Evolutionary conservation across 768 basidiomycete genomes (phyloP), one percentile per base, ranked within the genome.

Genomic region (Leccinum aurantiacum): DNA sequence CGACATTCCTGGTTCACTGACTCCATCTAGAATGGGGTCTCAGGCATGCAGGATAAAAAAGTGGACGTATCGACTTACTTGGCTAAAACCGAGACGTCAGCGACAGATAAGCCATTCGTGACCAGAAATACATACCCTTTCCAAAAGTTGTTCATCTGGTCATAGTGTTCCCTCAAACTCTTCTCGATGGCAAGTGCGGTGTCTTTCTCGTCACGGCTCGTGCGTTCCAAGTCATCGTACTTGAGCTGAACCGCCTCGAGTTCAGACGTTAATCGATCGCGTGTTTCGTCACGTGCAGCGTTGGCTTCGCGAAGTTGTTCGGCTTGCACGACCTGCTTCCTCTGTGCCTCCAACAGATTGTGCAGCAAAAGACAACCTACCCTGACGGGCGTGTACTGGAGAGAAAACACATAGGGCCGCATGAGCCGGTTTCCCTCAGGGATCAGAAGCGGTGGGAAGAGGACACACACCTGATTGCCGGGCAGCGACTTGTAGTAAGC

Each of bases 141-240:
- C 75, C 76, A 76, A 58, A 73, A 80, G 27, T 68, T 72, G 33
- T 80, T 78, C 61, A 84, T 77, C 41, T 78, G 72, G 53, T 75
- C 75, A 54, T 79, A 81, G 64, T 83, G 83, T 31, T 83, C 80
- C 61, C 82, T 78, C 62, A 89, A 75, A 64, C 74, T 82, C 57
- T 70, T 79, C 75, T 87, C 84, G 37, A 82, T 76, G 10, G 75
- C 77, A 47, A 81, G 69, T 8, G 84, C 80, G 3, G 78, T 77
- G 24, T 86, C 80, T 63, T 76, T 80, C 68, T 86, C 87, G 51
- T 80, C 78, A 25, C 74, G 75, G 27, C 78, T 78, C 53, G 70
- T 70, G 38, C 75, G 70, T 46, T 76, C 69, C 46, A 80, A 60
- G 11, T 80, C 78, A 31, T 79, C 74, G 47, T 80, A 74, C 67